Base-by-base conservation (phyloP, 1,139 yeast genomes). In the Nadsonia starkeyi-henricii region DNA sequence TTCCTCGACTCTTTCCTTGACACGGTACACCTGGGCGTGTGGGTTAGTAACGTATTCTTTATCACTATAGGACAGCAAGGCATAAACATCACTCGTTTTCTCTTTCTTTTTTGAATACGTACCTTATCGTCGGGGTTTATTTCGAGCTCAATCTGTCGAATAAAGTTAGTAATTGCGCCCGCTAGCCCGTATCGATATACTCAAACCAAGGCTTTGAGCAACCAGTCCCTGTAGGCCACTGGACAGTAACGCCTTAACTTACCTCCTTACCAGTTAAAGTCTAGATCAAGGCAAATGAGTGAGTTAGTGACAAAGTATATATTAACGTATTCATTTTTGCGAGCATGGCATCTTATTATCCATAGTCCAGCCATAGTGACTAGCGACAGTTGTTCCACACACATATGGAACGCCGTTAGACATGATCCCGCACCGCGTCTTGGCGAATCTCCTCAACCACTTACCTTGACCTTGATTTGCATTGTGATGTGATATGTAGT, bases 1-100 rank as follows among this genome's bases (percentile, higher is more conserved):
- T 62, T 91, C 96, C 65, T 91, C 97, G 71, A 91, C 79, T 65
- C 85, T 77, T 64, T 91, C 97, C 67, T 91, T 91, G 68, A 91
- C 80, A 48, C 85, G 78, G 56, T 81, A 77, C 53, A 89, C 81
- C 71, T 70, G 57, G 17, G 43, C 28, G 18, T n/a, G n/a, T n/a
- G n/a, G 46, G 55, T 57, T 56, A 48, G 57, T 48, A 17, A 13
- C 8, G 19, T 13, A 23, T n/a, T n/a, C n/a, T n/a, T n/a, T n/a
- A 17, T 41, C 17, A n/a, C 12, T 17, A 15, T 33, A 18, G 13
- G n/a, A 42, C 46, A 41, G 28, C 15, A 33, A 17, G 19, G 7
- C 50, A 42, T 26, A 49, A 21, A 43, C 39, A 8, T 20, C n/a
- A 17, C 15, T n/a, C n/a, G n/a, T n/a, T n/a, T n/a, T n/a, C n/a